Evolutionary conservation across 2,329 filamentous ascomycete genomes (phyloP), one percentile per base, ranked within the genome.

Genomic region (Talaromyces atroroseus): DNA sequence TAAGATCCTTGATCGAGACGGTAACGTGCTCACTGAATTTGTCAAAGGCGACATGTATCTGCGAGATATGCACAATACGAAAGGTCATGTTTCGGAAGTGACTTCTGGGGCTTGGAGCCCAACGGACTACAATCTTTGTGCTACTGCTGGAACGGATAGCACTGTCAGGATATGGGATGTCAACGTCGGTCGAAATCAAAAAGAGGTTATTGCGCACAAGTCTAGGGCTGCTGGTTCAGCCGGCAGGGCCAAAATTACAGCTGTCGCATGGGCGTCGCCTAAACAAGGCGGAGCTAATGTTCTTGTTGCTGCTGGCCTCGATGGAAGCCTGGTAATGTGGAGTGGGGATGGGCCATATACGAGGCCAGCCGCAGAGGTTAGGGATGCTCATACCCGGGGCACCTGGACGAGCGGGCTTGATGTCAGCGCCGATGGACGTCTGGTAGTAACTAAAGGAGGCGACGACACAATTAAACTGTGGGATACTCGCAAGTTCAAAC

Each of bases 41-140:
- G 87, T 91, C 63, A 99, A 99, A 74, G 94, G 94, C 47, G 94
- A 99, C 70, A 97, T 97, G 92, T 99, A 99, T 66, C 76, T 99
- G 62, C 83, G 92, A 54, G 94, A 99, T 71, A 95, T 97, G 88
- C 84, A 96, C 73, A 92, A 97, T 70, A 99, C 94, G 4, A 97
- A 96, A 70, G 94, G 94, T 1, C 94, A 99, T 73, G 86, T 96
- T 52, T 92, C 92, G 3, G 94, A 96, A 72, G 83, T 96, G 42
- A 91, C 90, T 3, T 88, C 87, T 21, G 92, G 90, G 21, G 88
- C 87, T 40, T 99, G 94, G 94, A 90, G 92, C 72, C 94, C 94
- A 0, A 86, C 85, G 2, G 86, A 96, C 69, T 86, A 82, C 66
- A 91, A 96, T 63, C 65, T 92, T 0, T 95, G 90, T 68, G 86